Percentiles rank a stretch among this genome's conserved stretches.
Conservation (phyloP, 192 early-diverging fungal genomes). For the Geranomyces variabilis region DNA sequence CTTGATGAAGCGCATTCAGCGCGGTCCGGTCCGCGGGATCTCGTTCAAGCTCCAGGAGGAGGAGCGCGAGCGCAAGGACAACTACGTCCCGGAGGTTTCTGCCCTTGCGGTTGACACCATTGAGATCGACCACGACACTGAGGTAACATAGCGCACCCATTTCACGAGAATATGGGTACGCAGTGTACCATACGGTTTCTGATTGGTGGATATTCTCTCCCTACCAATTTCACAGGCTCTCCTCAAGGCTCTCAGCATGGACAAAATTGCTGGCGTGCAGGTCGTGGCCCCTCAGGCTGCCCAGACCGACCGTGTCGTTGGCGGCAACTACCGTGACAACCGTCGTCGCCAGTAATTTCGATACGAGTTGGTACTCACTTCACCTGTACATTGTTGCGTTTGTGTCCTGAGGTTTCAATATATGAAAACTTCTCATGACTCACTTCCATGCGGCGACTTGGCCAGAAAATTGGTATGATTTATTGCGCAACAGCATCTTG, state of each 20-base stretch:
- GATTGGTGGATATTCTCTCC: no score
- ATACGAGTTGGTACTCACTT: no score
- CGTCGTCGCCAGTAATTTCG: conserved; percentile 35
- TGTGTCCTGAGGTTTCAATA: no score
- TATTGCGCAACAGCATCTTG: no score
- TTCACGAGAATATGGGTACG: no score
- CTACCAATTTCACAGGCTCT: conserved; percentile 62
- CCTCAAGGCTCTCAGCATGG: conserved; percentile 96
- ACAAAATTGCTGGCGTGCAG: conserved; percentile 82
- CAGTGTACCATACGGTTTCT: no score
- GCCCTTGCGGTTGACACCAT: conserved; percentile 88
- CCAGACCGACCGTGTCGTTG: conserved; percentile 40
- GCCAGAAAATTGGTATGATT: no score
- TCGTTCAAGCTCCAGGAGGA: conserved; percentile 99
- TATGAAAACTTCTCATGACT: no score
- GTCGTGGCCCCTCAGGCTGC: conserved; percentile 53
- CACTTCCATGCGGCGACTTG: no score
- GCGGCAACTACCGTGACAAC: conserved; percentile 41
- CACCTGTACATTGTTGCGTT: no score
- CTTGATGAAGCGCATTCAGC: conserved; percentile 99
- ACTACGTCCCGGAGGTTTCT: conserved; percentile 99
- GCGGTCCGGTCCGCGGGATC: conserved; percentile 98
- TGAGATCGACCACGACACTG: conserved; percentile 94
- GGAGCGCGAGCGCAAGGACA: conserved; percentile 99
- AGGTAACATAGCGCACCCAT: conserved; percentile 59